Conservation (phyloP, 2,329 filamentous ascomycete species). For the Aspergillus ustus region DNA sequence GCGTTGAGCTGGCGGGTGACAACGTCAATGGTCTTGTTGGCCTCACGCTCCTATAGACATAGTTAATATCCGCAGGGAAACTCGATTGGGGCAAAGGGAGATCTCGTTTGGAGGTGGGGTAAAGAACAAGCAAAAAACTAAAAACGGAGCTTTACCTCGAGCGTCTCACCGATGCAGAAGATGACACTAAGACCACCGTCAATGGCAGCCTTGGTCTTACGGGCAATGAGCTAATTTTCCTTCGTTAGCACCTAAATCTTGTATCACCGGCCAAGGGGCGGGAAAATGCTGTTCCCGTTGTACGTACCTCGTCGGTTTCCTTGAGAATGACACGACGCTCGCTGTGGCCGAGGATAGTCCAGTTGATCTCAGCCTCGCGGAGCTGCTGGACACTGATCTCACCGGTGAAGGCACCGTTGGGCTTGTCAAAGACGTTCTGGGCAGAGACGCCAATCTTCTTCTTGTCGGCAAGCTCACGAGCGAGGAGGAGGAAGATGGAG, state of each 20-base stretch:
- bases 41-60: conserved; percentile 71
- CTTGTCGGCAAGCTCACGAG: conserved; percentile 75
- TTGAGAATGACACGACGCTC: conserved; percentile 89
- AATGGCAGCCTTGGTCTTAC: conserved; percentile 91
- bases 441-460: conserved; percentile 83
- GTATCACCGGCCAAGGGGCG: neutral
- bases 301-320: conserved; percentile 72
- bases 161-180: conserved; percentile 94
- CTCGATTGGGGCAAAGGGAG: conserved; percentile 11
- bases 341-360: conserved; percentile 92
- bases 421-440: conserved; percentile 97
- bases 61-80: conserved; percentile 13
- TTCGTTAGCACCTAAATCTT: conserved; percentile 7
- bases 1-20: conserved; percentile 79
- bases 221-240: conserved; percentile 69
- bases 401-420: conserved; percentile 94
- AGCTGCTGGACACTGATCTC: conserved; percentile 94
- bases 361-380: conserved; percentile 83
- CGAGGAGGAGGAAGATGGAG: conserved; percentile 84
- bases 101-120: conserved; percentile 18
- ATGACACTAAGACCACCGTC: conserved; percentile 89
- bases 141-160: conserved; percentile 61
- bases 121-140: conserved; percentile 22
- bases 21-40: conserved; percentile 75
- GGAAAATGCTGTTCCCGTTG: neutral